Evolutionary conservation across 164 flowering plant genomes (phyloP), one percentile per base, ranked within the genome.

Genomic region (Chimonanthus praecox): DNA sequence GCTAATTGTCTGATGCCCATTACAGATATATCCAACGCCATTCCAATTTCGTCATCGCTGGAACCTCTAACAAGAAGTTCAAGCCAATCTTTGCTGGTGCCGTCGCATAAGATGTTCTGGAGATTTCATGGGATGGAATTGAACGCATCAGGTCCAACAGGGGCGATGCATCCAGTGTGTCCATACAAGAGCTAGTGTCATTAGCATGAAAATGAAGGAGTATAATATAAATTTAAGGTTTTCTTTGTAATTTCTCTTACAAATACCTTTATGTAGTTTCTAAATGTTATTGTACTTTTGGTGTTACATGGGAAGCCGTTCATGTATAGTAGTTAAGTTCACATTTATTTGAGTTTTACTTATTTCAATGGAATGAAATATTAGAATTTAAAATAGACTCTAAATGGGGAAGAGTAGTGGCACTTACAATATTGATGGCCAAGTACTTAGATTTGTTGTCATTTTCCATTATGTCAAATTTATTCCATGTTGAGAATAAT

Each of bases 1-100:
- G 68, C 68, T n/a, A 66, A 66, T n/a, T 66, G 68, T 10, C 47
- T 66, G 47, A 11, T 66, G 68, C 68, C 68, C 16, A 18, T 15
- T 8, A n/a, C 11, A 2, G 68, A 66, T 44, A 45, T 66, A 9
- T 66, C 68, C 5, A 11, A 15, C 6, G 68, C 68, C 6, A 45
- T 66, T 44, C 68, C 68, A 45, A 66, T 66, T 5, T 43, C 46
- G 15, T 45, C 68, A 4, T 5, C 6, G 1, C 15, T 4, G 6
- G 48, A 66, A 48, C 47, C 68, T 7, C 9, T 15, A n/a, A 5
- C 48, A 66, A 11, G 48, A 43, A 45, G 16, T 4, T 13, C n/a
- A 15, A 66, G 68, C 16, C 44, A 66, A n/a, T n/a, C 16, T 54
- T 54, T 11, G 2, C 16, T 3, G 68, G 45, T 15, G 18, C 5